phyloP scores from a whole-genome alignment of 495 filamentous ascomycete genomes.

The Talaromyces thailandensis region DNA sequence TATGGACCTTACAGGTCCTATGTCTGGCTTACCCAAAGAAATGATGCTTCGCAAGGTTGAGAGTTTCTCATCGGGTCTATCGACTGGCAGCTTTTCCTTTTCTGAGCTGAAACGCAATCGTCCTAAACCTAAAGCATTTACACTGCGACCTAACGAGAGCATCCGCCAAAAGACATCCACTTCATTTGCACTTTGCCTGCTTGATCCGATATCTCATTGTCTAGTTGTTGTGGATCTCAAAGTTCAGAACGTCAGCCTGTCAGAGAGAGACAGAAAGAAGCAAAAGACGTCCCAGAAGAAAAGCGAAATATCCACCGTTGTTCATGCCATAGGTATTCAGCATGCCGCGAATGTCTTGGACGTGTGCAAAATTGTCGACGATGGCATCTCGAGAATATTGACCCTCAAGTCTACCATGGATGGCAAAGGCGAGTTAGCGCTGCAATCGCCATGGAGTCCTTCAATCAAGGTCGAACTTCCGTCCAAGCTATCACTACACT shows the following conservation, averaged over 20 bases:
- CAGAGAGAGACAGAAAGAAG: constrained; percentile 23
- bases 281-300: constrained; percentile 12
- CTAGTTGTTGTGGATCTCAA: constrained; percentile 59
- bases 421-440: constrained; percentile 52
- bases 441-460: constrained; percentile 70
- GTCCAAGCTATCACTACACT: constrained; percentile 33
- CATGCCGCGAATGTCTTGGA: constrained; percentile 53
- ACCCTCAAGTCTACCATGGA: constrained; percentile 57
- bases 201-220: constrained; percentile 56
- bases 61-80: constrained; percentile 55
- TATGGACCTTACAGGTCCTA: constrained; percentile 62
- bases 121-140: constrained; percentile 52
- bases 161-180: constrained; percentile 17
- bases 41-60: constrained; percentile 66
- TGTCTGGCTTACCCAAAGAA: constrained; percentile 63
- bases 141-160: constrained; percentile 48
- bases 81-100: constrained; percentile 30
- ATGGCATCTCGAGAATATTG: constrained; percentile 56
- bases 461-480: constrained; percentile 49
- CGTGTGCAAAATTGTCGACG: constrained; percentile 65
- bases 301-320: constrained; percentile 24
- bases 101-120: constrained; percentile 36
- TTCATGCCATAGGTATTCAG: constrained; percentile 33
- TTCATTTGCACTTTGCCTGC: constrained; percentile 53
- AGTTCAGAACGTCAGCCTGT: constrained; percentile 23